Conservation (phyloP, 176 grass and related monocot genomes). For the Oryza coarctata region DNA sequence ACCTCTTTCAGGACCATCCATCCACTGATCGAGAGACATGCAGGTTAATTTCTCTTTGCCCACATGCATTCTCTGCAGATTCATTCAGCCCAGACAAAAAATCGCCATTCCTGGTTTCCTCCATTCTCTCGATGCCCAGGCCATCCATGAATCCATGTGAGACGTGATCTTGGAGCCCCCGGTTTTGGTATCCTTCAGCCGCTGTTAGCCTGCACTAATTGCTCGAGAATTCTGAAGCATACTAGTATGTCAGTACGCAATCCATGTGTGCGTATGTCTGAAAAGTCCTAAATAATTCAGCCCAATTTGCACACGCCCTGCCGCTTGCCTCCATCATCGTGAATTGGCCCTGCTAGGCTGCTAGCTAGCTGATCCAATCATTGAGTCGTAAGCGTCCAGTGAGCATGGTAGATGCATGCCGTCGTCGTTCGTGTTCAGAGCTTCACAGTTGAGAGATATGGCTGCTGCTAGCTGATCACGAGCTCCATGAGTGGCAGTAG, state of each 20-base stretch:
- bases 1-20: not conserved
- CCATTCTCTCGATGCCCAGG: not conserved
- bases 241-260: not conserved
- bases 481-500: not conserved
- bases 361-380: not conserved
- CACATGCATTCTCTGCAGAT: too few relatives aligned
- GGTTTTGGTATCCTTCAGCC: constrained; percentile 15
- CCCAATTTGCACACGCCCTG: not conserved
- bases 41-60: not conserved
- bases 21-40: not conserved
- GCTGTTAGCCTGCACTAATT: not conserved
- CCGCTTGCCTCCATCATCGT: not conserved
- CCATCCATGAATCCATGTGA: constrained; percentile 14
- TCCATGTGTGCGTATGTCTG: constrained; percentile 20
- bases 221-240: constrained; percentile 8
- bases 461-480: too few relatives aligned
- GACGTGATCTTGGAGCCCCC: not conserved
- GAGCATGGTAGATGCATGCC: too few relatives aligned
- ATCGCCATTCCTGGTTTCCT: not conserved
- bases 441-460: too few relatives aligned
- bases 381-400: not conserved
- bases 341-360: not conserved
- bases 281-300: not conserved
- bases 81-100: not conserved
- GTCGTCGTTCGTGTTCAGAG: too few relatives aligned